These are phyloP conservation scores for Leishmania major DNA, from an alignment of 208 protist genomes.

Conservation along the genomic window DNA sequence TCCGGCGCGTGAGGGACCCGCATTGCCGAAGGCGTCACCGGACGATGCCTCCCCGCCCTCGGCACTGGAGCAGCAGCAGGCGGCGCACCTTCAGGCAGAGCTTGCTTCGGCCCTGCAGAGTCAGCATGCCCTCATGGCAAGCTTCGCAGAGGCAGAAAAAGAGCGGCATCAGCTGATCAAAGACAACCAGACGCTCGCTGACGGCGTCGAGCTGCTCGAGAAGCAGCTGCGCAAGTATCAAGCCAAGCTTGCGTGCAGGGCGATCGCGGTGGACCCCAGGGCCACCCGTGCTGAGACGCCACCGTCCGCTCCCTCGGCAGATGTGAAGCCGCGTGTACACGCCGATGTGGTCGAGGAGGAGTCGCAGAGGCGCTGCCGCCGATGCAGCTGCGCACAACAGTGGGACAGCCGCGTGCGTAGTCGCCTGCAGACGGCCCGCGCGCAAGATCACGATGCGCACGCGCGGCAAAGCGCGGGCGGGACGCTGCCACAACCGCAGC, in stretches of 20 bases:
- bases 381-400: background rate
- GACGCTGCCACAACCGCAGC: background rate
- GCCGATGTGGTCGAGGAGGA: background rate
- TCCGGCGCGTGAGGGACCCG: background rate
- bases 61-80: constrained; percentile 4
- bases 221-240: constrained; percentile 23
- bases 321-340: background rate
- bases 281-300: background rate
- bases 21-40: background rate
- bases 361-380: background rate
- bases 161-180: constrained; percentile 29
- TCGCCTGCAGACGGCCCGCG: constrained; percentile 6
- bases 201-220: constrained; percentile 32
- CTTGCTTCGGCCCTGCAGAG: constrained; percentile 31
- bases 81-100: constrained; percentile 15
- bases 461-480: background rate
- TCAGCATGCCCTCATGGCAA: constrained; percentile 29
- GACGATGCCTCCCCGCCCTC: background rate
- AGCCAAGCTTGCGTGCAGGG: background rate
- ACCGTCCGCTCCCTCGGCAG: background rate
- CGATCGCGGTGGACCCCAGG: background rate
- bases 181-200: constrained; percentile 43
- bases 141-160: constrained; percentile 20
- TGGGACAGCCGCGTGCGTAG: constrained; percentile 13
- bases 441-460: background rate